Conservation (phyloP, 73 alveolate genomes). For the Tetrahymena borealis region DNA sequence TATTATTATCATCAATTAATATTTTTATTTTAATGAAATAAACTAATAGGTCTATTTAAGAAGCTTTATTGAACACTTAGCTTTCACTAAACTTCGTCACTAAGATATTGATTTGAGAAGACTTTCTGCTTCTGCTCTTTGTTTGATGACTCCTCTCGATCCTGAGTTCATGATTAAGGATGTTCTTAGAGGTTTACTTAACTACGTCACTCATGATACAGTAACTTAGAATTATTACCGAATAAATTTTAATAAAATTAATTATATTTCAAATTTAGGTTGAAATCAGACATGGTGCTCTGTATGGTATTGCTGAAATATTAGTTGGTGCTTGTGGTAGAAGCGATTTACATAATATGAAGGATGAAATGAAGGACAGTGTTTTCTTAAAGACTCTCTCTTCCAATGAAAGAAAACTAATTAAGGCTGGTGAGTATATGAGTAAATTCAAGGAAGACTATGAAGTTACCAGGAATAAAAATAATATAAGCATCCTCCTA, state of each 20-base stretch:
- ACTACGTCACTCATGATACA: background rate
- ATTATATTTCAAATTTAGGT: conserved; percentile 47
- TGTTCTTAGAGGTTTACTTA: background rate
- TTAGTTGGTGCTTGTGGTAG: conserved; percentile 84
- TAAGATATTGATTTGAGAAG: conserved; percentile 81
- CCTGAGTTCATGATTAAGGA: conserved; percentile 65
- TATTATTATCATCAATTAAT: conserved; percentile 1
- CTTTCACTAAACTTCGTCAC: conserved; percentile 74
- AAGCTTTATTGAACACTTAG: conserved; percentile 70
- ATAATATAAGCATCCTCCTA: conserved; percentile 49
- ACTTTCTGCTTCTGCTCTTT: conserved; percentile 76
- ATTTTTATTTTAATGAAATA: background rate
- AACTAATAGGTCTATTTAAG: background rate
- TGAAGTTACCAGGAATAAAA: conserved; percentile 29
- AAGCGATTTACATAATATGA: conserved; percentile 44
- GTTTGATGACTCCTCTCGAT: conserved; percentile 77
- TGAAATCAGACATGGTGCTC: conserved; percentile 88
- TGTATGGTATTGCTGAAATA: conserved; percentile 86
- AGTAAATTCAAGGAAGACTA: conserved; percentile 59
- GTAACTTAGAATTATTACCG: too few species aligned
- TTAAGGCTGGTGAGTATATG: conserved; percentile 70
- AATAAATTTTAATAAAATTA: too few species aligned
- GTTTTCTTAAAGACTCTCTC: conserved; percentile 63
- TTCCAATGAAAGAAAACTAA: conserved; percentile 67
- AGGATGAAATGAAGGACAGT: conserved; percentile 54